Conservation (phyloP, 768 basidiomycete species). For the Daedaleopsis nitida region DNA sequence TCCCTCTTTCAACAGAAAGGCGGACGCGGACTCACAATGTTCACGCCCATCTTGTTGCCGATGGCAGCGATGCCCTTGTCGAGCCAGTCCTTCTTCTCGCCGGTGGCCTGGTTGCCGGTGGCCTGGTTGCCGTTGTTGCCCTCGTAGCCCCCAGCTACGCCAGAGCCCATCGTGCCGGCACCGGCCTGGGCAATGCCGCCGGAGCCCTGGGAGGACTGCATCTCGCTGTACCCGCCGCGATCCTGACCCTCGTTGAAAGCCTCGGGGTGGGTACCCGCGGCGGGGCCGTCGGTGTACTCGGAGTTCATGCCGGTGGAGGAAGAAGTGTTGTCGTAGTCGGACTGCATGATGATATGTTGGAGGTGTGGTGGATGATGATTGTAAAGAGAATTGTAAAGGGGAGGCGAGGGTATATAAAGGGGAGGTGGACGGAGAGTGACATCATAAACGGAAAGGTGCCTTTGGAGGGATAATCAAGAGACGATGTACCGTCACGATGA, state of each 20-base stretch:
- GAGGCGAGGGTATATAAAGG: neutral
- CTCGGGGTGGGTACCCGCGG: conserved; percentile 15
- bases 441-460: too few species aligned
- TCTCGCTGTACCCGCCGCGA: conserved; percentile 24
- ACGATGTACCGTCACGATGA: too few species aligned
- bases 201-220: conserved; percentile 16
- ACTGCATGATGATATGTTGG: conserved; percentile 11
- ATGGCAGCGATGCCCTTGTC: conserved; percentile 27
- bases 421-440: neutral
- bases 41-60: conserved; percentile 28
- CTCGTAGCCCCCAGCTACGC: conserved; percentile 29
- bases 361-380: conserved; percentile 5
- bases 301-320: conserved; percentile 17
- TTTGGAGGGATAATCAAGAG: too few species aligned
- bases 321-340: conserved; percentile 6
- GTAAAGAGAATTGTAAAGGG: neutral
- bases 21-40: conserved; percentile 18
- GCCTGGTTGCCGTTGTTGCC: conserved; percentile 7
- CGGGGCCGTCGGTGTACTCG: conserved; percentile 19
- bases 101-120: neutral
- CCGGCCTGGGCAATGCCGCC: conserved; percentile 27
- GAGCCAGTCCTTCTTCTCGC: conserved; percentile 31
- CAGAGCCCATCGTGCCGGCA: conserved; percentile 27
- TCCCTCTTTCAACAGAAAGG: too few species aligned
- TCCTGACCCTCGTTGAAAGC: conserved; percentile 24